Percentiles rank a stretch among this genome's conserved stretches.
phyloP scores from a whole-genome alignment of 2,329 filamentous ascomycete genomes.

The Beauveria caledonica region DNA sequence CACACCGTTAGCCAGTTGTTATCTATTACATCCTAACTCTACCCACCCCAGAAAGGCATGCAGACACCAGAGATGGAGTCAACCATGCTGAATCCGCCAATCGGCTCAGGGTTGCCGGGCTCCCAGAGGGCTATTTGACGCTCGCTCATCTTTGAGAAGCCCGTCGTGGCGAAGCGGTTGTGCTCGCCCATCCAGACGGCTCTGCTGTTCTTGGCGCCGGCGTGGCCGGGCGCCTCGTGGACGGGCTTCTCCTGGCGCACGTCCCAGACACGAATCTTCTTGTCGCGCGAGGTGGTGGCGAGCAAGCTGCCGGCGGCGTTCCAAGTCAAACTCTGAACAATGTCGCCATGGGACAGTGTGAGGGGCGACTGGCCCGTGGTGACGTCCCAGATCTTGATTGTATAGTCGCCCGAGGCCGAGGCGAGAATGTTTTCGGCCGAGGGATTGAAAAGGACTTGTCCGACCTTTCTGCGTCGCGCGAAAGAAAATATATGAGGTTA shows the following conservation, averaged over 20 bases:
- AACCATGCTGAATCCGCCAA: conserved; percentile 81
- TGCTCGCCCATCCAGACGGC: conserved; percentile 96
- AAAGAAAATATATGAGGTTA: neutral
- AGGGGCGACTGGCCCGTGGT: conserved; percentile 66
- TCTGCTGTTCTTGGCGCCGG: conserved; percentile 94
- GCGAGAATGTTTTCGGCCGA: conserved; percentile 92
- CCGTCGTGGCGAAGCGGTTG: conserved; percentile 90
- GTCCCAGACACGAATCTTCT: conserved; percentile 97
- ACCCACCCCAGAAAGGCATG: conserved; percentile 92
- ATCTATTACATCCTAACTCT: conserved; percentile 16
- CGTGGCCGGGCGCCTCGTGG: conserved; percentile 77
- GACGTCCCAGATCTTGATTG: conserved; percentile 93
- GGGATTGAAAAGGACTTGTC: conserved; percentile 96
- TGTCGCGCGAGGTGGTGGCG: conserved; percentile 91
- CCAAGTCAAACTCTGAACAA: conserved; percentile 94
- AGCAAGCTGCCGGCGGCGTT: conserved; percentile 80
- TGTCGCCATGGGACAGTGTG: conserved; percentile 77
- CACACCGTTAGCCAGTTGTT: conserved; percentile 22
- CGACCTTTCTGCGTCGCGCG: conserved; percentile 67
- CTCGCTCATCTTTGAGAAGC: conserved; percentile 98
- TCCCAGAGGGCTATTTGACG: conserved; percentile 95
- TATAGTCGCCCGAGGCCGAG: conserved; percentile 89
- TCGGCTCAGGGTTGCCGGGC: conserved; percentile 73
- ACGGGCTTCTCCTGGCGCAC: conserved; percentile 83
- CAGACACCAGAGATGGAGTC: conserved; percentile 96